These are phyloP conservation scores for Trichoderma pleuroti DNA, from an alignment of 2,329 filamentous ascomycete species.

Conservation along the genomic window DNA sequence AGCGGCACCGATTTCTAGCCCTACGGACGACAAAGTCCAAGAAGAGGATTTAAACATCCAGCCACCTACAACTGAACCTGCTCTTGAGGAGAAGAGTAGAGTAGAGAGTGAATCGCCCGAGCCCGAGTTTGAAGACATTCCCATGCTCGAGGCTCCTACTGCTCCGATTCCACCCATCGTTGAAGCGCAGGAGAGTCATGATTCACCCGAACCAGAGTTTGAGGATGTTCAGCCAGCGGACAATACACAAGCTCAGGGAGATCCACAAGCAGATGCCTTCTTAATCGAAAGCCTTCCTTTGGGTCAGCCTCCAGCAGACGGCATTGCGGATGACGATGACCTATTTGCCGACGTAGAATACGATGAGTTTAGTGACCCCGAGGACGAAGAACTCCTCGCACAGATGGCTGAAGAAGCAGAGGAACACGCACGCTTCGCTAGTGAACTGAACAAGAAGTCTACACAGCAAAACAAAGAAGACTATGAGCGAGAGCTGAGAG, in stretches of 20 bases:
- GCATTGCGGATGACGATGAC: conserved; percentile 38
- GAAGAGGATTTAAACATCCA: not conserved
- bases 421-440: conserved; percentile 90
- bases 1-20: conserved; percentile 8
- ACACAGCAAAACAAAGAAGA: conserved; percentile 67
- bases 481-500: conserved; percentile 83
- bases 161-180: not conserved
- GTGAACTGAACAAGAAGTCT: conserved; percentile 74
- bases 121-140: conserved; percentile 38
- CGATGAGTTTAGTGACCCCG: conserved; percentile 76
- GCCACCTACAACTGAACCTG: not conserved
- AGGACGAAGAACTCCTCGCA: conserved; percentile 83
- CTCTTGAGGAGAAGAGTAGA: not conserved
- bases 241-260: conserved; percentile 3
- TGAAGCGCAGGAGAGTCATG: conserved; percentile 27
- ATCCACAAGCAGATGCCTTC: conserved; percentile 19
- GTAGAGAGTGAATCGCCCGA: conserved; percentile 21
- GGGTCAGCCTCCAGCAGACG: not conserved
- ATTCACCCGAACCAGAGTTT: conserved; percentile 37
- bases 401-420: conserved; percentile 88
- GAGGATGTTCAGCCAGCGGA: conserved; percentile 30
- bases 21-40: conserved; percentile 17
- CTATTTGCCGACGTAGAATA: conserved; percentile 62
- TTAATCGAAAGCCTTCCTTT: conserved; percentile 21
- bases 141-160: conserved; percentile 22